Evolutionary conservation across 1,139 yeast species (phyloP).

Genomic region (Scheffersomyces segobiensis): DNA sequence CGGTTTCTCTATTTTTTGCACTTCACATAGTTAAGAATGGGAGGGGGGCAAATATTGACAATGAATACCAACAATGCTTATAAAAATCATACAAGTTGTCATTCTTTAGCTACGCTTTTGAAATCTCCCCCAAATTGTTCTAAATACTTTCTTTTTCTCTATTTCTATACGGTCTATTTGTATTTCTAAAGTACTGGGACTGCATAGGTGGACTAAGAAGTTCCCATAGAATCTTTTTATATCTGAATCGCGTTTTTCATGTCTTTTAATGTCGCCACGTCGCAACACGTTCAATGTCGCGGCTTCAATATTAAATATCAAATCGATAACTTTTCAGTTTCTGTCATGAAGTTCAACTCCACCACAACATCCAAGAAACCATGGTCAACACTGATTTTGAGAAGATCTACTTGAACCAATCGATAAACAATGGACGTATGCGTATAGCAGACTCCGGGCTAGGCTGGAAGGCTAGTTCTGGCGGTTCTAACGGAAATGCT

Average conservation of each 20-base stretch:
- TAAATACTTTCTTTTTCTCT: no score
- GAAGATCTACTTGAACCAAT: constrained; percentile 83
- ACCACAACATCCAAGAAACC: constrained; percentile 3
- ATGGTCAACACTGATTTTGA: constrained; percentile 70
- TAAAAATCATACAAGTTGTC: no score
- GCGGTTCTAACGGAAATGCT: constrained; percentile 35
- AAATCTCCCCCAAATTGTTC: no score
- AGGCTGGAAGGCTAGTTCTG: constrained; percentile 84
- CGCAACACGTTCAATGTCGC: constrained; percentile 3
- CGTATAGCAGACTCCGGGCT: constrained; percentile 93
- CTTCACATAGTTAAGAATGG: no score
- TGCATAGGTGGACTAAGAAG: background rate
- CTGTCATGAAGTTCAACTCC: background rate
- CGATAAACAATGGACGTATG: constrained; percentile 81
- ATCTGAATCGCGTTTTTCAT: constrained; percentile 1
- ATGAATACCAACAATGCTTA: no score
- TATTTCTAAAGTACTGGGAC: no score
- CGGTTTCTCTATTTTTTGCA: background rate
- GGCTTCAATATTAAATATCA: background rate
- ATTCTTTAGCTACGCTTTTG: no score
- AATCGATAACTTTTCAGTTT: background rate
- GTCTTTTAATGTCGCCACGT: background rate
- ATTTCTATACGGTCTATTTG: no score
- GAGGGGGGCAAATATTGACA: no score
- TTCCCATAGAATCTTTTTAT: background rate